Conservation (phyloP, 2,329 filamentous ascomycete genomes). For the Fusarium paranaense region DNA sequence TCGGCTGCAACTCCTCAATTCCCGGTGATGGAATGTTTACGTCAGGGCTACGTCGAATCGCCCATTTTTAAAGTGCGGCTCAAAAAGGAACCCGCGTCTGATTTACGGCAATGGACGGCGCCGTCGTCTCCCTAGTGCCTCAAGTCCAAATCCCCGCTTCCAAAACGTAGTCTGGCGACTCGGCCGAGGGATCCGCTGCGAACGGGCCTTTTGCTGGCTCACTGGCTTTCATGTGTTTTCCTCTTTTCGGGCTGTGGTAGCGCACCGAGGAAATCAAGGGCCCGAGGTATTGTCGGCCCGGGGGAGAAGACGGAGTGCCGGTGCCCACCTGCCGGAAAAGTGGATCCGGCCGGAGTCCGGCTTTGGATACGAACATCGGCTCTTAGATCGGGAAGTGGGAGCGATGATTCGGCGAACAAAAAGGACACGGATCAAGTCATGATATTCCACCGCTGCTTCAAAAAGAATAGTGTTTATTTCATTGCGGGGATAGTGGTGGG, state of each 20-base stretch:
- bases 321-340: neutral
- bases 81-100: conserved; percentile 5
- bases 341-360: neutral
- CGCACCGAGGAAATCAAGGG: neutral
- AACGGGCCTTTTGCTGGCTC: neutral
- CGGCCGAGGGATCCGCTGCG: conserved; percentile 1
- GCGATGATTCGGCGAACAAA: neutral
- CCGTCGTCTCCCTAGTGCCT: neutral
- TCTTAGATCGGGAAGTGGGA: neutral
- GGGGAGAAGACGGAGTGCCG: neutral
- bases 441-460: neutral
- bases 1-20: neutral
- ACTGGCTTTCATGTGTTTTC: neutral
- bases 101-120: conserved; percentile 1
- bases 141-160: neutral
- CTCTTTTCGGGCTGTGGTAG: neutral
- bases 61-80: conserved; percentile 10
- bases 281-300: neutral
- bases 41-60: neutral
- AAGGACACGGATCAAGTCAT: neutral
- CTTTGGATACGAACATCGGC: neutral
- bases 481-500: neutral
- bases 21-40: conserved; percentile 1
- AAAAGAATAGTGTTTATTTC: neutral
- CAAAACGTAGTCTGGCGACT: conserved; percentile 1